These are phyloP conservation scores for Evernia prunastri DNA, from an alignment of 495 filamentous ascomycete genomes.

Conservation along the genomic window DNA sequence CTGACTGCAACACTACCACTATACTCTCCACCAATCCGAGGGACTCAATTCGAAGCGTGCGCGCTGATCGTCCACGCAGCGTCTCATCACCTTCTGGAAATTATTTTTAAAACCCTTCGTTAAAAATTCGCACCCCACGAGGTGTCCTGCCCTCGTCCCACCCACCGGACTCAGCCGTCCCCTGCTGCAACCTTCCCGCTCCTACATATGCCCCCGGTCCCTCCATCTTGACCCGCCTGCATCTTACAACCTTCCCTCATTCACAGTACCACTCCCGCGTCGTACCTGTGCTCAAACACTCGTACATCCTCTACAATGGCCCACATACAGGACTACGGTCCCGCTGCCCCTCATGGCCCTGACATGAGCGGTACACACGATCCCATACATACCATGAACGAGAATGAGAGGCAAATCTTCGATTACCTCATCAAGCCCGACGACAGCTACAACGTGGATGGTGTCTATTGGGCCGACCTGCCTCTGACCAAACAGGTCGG, in stretches of 20 bases:
- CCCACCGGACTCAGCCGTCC: not conserved
- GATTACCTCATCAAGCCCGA: slow-evolving; percentile 68
- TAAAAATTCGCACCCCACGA: not conserved
- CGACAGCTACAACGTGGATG: slow-evolving; percentile 72
- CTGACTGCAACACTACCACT: not conserved
- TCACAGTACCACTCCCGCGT: not conserved
- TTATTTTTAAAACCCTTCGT: too few species aligned
- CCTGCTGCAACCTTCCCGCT: not conserved
- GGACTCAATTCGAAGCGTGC: not conserved
- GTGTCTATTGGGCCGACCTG: slow-evolving; percentile 85
- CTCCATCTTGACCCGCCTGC: not conserved
- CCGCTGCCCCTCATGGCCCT: slow-evolving; percentile 49
- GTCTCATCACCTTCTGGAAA: not conserved
- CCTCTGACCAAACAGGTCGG: slow-evolving; percentile 54
- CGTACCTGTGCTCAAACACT: not conserved
- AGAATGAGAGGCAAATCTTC: slow-evolving; percentile 65
- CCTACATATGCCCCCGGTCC: not conserved
- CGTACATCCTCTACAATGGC: slow-evolving; percentile 2
- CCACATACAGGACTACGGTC: slow-evolving; percentile 44
- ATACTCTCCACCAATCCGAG: not conserved
- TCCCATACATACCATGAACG: slow-evolving; percentile 49
- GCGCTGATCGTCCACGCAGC: not conserved
- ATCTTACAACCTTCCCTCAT: not conserved
- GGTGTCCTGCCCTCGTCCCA: not conserved
- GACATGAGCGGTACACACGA: slow-evolving; percentile 47